Conservation (phyloP, 805 yeast genomes). For the Barnettozyma salicaria region DNA sequence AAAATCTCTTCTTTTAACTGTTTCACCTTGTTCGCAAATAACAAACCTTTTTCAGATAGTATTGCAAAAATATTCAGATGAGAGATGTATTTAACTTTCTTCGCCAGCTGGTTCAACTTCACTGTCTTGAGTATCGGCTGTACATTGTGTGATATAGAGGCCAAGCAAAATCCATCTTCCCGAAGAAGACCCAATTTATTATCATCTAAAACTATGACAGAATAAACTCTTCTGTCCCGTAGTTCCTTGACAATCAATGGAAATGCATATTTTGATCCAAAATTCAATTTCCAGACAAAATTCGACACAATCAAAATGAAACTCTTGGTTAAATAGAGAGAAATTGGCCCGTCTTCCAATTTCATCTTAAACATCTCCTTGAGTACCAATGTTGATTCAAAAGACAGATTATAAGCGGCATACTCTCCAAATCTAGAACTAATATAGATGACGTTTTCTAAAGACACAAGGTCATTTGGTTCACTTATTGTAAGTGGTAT, state of each 20-base stretch:
- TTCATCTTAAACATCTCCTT: background rate
- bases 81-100: slow-evolving; percentile 24
- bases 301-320: slow-evolving; percentile 18
- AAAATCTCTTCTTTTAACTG: slow-evolving; percentile 11
- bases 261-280: slow-evolving; percentile 8
- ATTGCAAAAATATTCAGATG: slow-evolving; percentile 22
- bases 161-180: slow-evolving; percentile 30
- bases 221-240: slow-evolving; percentile 12
- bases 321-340: slow-evolving; percentile 10
- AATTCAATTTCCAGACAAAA: slow-evolving; percentile 16
- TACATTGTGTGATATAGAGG: slow-evolving; percentile 14
- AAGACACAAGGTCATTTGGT: slow-evolving; percentile 21
- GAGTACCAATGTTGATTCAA: background rate
- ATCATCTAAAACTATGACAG: slow-evolving; percentile 9
- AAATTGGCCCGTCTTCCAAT: slow-evolving; percentile 18
- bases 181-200: slow-evolving; percentile 25
- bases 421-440: slow-evolving; percentile 23
- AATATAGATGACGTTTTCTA: slow-evolving; percentile 13
- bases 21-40: slow-evolving; percentile 16
- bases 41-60: slow-evolving; percentile 16
- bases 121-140: slow-evolving; percentile 23
- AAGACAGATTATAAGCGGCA: slow-evolving; percentile 6
- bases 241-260: slow-evolving; percentile 21
- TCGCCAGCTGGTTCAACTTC: slow-evolving; percentile 24
- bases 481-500: slow-evolving; percentile 4